These are phyloP conservation scores for Saksenaea vasiformis DNA, from an alignment of 371 early-diverging fungal species.

Conservation along the genomic window DNA sequence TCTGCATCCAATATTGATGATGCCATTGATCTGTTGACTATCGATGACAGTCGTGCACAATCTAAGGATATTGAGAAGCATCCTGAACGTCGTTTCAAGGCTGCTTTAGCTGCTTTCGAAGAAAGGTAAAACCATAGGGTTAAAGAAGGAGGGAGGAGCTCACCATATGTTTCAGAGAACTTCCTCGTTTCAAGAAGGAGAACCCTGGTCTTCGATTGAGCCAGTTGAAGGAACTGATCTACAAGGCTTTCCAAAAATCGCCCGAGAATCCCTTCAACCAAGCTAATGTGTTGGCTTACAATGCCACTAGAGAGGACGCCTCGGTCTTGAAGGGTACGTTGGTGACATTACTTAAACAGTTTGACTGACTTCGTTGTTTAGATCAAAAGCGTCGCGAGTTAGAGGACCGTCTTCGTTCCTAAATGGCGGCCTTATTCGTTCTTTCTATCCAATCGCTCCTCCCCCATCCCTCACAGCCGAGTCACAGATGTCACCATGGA, in stretches of 20 bases:
- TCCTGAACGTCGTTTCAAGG: slow-evolving; percentile 86
- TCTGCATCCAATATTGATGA: slow-evolving; percentile 80
- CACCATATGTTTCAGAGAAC: slow-evolving; percentile 19
- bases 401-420: slow-evolving; percentile 37
- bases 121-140: slow-evolving; percentile 53
- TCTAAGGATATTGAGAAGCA: slow-evolving; percentile 74
- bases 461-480: background rate
- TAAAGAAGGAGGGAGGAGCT: background rate
- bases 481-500: background rate
- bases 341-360: background rate
- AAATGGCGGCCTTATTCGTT: background rate
- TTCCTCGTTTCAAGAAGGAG: slow-evolving; percentile 65
- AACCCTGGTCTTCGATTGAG: slow-evolving; percentile 74
- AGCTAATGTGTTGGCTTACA: slow-evolving; percentile 65
- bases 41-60: slow-evolving; percentile 42
- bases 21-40: slow-evolving; percentile 68
- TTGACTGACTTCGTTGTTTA: slow-evolving; percentile 4
- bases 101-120: slow-evolving; percentile 73
- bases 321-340: slow-evolving; percentile 39
- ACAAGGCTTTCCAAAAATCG: slow-evolving; percentile 80
- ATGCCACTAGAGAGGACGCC: slow-evolving; percentile 67
- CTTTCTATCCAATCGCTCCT: background rate
- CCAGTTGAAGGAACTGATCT: slow-evolving; percentile 76
- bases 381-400: slow-evolving; percentile 29
- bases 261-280: slow-evolving; percentile 90